Evolutionary conservation across 129 eudicot genomes (phyloP).

Genomic region (Artemisia annua): DNA sequence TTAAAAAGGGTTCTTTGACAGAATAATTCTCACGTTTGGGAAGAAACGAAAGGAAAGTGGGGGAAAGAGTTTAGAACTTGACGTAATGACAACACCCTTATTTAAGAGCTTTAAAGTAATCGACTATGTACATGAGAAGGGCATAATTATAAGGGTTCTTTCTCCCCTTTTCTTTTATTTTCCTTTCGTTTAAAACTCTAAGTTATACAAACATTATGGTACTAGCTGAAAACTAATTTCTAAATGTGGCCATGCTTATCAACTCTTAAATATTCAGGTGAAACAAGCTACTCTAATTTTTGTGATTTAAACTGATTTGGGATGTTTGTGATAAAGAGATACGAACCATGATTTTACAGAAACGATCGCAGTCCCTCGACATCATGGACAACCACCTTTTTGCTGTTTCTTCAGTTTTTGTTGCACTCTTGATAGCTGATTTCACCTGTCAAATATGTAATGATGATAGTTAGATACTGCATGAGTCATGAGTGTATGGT

Average conservation of each 20-base stretch:
- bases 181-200: too few species aligned
- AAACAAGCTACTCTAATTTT: neutral
- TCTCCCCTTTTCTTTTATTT: too few species aligned
- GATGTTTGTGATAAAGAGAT: conserved; percentile 3
- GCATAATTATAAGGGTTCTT: too few species aligned
- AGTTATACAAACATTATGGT: too few species aligned
- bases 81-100: too few species aligned
- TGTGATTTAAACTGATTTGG: conserved; percentile 2
- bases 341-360: conserved; percentile 92
- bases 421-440: conserved; percentile 64
- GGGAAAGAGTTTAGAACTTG: too few species aligned
- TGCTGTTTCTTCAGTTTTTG: conserved; percentile 67
- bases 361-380: conserved; percentile 94
- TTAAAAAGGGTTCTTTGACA: too few species aligned
- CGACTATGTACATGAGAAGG: too few species aligned
- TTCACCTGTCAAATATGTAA: conserved; percentile 51
- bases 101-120: too few species aligned
- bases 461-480: neutral
- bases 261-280: neutral
- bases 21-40: too few species aligned
- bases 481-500: too few species aligned
- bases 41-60: too few species aligned
- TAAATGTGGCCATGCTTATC: neutral
- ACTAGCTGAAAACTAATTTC: neutral
- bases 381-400: conserved; percentile 74